Base-by-base conservation (phyloP, 305 asterid genomes). In the Andrographis paniculata region DNA sequence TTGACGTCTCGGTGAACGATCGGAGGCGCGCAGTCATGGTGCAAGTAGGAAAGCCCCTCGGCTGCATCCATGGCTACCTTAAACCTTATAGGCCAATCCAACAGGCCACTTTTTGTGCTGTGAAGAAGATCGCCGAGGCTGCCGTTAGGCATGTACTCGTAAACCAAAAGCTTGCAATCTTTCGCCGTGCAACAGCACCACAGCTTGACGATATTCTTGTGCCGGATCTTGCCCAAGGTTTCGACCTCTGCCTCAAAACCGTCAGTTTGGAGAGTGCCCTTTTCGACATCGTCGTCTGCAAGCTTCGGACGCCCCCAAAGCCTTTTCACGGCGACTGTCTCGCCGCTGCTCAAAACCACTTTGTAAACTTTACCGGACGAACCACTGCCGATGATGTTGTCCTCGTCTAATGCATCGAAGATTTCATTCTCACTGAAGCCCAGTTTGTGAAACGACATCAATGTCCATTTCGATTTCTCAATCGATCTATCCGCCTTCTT, bases 61-160 rank as follows among this genome's bases (percentile, higher is more conserved):
- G 97, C 97, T 0, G 97, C 78, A 61, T 84, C 95, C 62, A 80
- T 36, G 3, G 86, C 88, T 18, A 87, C 71, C 78, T 73, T 87
- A 41, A 58, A 68, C 78, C 97, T 68, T 15, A 71, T 71, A 10
- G 86, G 73, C 97, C 95, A 87, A 54, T 80, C 94, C 42, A 87
- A 57, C 47, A 73, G 63, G 5, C 84, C 80, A 19, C 94, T 70
- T 50, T 87, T 87, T 18, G 64, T 74, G 63, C 97, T 75, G 53
- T 75, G 94, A 39, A 87, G 80, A 55, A 87, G 60, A 75, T 87
- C 97, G 6, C 95, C 87, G 35, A 87, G 54, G 45, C 97, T 84
- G 4, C 97, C 97, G 49, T 87, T 87, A 37, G 94, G 80, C 96
- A 87, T 87, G 71, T 80, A 83, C 72, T 87, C 96, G 8, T 83